phyloP scores from a whole-genome alignment of 768 basidiomycete species.

The Auricularia cornea region DNA sequence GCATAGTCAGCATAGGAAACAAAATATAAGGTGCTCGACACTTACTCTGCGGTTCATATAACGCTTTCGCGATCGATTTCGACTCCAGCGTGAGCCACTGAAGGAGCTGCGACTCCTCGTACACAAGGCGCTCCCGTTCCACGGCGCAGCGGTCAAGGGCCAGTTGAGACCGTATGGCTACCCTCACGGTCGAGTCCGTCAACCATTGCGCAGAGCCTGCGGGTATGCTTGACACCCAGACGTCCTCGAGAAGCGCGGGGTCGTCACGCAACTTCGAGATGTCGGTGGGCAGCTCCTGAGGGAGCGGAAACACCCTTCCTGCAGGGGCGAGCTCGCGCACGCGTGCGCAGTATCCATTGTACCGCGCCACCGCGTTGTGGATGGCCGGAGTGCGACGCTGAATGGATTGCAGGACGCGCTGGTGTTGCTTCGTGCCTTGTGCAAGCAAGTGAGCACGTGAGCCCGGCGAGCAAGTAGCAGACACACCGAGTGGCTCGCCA shows the following conservation, averaged over 20 bases:
- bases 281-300: constrained; percentile 22
- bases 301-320: constrained; percentile 25
- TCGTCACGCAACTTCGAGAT: constrained; percentile 13
- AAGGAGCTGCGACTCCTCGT: constrained; percentile 28
- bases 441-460: too few relatives aligned
- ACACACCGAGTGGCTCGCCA: constrained; percentile 11
- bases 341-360: constrained; percentile 18
- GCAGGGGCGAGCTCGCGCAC: constrained; percentile 17
- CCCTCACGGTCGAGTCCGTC: constrained; percentile 20
- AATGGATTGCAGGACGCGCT: constrained; percentile 25
- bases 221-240: constrained; percentile 22
- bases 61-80: not conserved
- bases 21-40: not conserved
- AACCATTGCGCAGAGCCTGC: constrained; percentile 23
- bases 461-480: too few relatives aligned
- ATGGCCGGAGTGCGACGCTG: constrained; percentile 24
- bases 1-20: too few relatives aligned
- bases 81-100: constrained; percentile 25
- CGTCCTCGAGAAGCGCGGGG: constrained; percentile 26
- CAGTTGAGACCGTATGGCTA: constrained; percentile 25
- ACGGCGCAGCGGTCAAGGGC: constrained; percentile 22
- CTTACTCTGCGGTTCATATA: not conserved
- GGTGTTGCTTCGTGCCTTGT: constrained; percentile 26
- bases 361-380: constrained; percentile 21
- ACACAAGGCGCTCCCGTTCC: constrained; percentile 18